A percentile compares a stretch with the other conserved stretches of the same genome.
These are phyloP conservation scores for Ceratocystis cacaofunesta DNA, from an alignment of 2,329 filamentous ascomycete species.

Conservation along the genomic window DNA sequence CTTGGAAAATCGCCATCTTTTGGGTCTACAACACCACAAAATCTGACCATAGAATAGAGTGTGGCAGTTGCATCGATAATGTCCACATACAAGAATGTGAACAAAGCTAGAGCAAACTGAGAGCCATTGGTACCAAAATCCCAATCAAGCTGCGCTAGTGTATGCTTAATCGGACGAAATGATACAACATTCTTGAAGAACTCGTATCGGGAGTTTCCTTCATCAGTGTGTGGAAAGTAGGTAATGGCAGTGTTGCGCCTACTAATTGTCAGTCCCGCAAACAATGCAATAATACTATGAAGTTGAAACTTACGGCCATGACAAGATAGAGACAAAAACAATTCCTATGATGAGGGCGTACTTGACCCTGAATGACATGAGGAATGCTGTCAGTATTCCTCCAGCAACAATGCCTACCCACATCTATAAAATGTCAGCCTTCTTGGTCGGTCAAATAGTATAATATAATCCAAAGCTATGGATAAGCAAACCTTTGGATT, in stretches of 20 bases:
- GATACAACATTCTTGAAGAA: conserved; percentile 61
- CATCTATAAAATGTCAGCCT: conserved; percentile 34
- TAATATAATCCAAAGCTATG: background rate
- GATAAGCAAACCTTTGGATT: conserved; percentile 46
- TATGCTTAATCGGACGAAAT: conserved; percentile 54
- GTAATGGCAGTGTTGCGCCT: conserved; percentile 53
- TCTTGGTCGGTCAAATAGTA: background rate
- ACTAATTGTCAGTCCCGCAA: conserved; percentile 4
- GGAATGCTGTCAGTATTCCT: conserved; percentile 61
- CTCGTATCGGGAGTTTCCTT: conserved; percentile 50
- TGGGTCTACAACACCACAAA: conserved; percentile 65
- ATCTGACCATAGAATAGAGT: conserved; percentile 78
- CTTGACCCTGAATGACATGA: conserved; percentile 67
- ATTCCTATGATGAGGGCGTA: conserved; percentile 63
- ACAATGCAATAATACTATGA: background rate
- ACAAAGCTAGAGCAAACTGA: conserved; percentile 47
- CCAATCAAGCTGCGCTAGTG: conserved; percentile 53
- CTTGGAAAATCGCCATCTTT: conserved; percentile 78
- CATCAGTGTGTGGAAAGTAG: conserved; percentile 52
- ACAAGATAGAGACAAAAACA: conserved; percentile 54
- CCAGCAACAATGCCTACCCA: conserved; percentile 78
- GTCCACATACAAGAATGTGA: conserved; percentile 83
- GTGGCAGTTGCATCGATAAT: conserved; percentile 79
- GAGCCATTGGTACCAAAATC: conserved; percentile 38
- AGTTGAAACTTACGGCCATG: conserved; percentile 47